These are phyloP conservation scores for Cercophora samala DNA, from an alignment of 495 filamentous ascomycete species.

Conservation along the genomic window DNA sequence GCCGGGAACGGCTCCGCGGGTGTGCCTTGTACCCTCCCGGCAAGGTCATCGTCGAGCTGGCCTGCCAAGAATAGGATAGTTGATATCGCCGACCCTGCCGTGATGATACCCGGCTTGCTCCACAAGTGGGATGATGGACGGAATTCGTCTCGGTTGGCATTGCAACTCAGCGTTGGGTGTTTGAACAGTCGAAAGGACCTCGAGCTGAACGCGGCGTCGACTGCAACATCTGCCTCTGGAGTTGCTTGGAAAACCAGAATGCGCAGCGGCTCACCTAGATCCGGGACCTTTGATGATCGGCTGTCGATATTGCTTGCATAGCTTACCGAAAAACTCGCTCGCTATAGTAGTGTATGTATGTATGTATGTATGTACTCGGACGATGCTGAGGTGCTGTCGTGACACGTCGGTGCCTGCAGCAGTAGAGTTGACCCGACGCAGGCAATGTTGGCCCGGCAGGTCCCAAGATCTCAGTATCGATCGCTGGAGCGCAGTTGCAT, in stretches of 20 bases:
- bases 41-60: slow-evolving; percentile 4
- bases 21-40: slow-evolving; percentile 5
- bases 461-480: slow-evolving; percentile 12
- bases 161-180: neutral
- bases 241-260: neutral
- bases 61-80: slow-evolving; percentile 8
- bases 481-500: neutral
- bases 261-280: neutral
- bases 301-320: slow-evolving; percentile 2
- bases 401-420: slow-evolving; percentile 19
- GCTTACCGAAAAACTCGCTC: slow-evolving; percentile 5
- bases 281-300: neutral
- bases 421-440: slow-evolving; percentile 14
- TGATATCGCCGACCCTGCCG: neutral
- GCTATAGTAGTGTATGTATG: too few relatives aligned
- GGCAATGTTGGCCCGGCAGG: slow-evolving; percentile 7
- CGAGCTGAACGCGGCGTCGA: slow-evolving; percentile 2
- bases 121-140: slow-evolving; percentile 1
- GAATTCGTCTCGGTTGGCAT: neutral
- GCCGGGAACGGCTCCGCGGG: neutral
- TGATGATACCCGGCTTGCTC: slow-evolving; percentile 1
- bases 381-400: slow-evolving; percentile 11
- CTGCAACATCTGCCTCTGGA: neutral
- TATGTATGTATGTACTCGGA: neutral
- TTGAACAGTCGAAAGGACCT: neutral